phyloP scores from a whole-genome alignment of 2,329 filamentous ascomycete species.

The Ilyonectria sp. region DNA sequence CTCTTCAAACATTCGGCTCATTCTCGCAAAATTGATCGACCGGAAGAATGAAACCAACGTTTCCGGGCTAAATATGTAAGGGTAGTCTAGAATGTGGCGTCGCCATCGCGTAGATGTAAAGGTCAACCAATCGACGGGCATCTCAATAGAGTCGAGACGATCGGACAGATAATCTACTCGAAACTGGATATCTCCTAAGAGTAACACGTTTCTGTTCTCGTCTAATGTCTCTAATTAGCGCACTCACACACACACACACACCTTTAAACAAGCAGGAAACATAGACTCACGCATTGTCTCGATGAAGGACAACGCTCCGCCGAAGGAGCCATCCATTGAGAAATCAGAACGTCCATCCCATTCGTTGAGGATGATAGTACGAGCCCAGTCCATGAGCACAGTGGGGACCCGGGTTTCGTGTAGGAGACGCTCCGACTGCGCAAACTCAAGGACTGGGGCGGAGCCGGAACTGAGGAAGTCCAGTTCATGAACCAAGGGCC shows the following conservation, averaged over 20 bases:
- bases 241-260: neutral
- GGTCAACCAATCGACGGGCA: constrained; percentile 80
- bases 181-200: constrained; percentile 79
- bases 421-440: constrained; percentile 64
- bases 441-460: constrained; percentile 63
- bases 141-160: constrained; percentile 80
- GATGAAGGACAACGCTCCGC: constrained; percentile 83
- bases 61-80: constrained; percentile 83
- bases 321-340: constrained; percentile 78
- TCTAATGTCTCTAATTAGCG: constrained; percentile 59
- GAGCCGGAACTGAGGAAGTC: constrained; percentile 65
- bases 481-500: constrained; percentile 66
- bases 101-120: constrained; percentile 73
- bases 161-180: constrained; percentile 83
- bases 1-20: constrained; percentile 85
- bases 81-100: constrained; percentile 83
- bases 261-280: neutral
- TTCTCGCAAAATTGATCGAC: constrained; percentile 87
- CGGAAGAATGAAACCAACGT: constrained; percentile 88
- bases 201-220: constrained; percentile 73
- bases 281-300: constrained; percentile 76
- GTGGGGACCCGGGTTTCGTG: constrained; percentile 72
- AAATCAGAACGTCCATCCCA: constrained; percentile 86
- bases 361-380: constrained; percentile 81
- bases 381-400: constrained; percentile 78